Evolutionary conservation across 2,329 filamentous ascomycete genomes (phyloP), one percentile per base, ranked within the genome.

Genomic region (Tolypocladium ophioglossoides): DNA sequence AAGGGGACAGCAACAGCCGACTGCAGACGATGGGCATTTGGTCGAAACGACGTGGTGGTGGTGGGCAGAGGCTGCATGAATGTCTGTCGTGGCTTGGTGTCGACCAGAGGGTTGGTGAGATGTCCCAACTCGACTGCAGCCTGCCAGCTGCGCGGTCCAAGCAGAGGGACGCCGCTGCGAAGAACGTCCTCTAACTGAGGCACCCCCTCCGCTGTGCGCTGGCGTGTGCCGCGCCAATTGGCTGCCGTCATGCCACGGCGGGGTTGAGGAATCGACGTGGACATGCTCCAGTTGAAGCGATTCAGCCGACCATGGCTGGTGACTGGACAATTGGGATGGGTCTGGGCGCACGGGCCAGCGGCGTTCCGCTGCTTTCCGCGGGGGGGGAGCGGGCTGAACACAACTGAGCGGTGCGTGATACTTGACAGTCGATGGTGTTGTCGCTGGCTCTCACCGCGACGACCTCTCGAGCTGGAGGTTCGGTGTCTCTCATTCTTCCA

Each of bases 191-290:
- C 27, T 27, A 27, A 34, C 44, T 20, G 44, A 14, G 44, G 14
- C 44, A 32, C 49, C 49, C 16, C 49, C 49, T 51, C 22, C 22
- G 49, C 49, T 12, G 49, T n/a, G 34, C 51, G 52, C 49, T 56
- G 53, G 52, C 57, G 57, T 59, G 57, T 50, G 54, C 48, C 47
- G 30, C 51, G 47, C 52, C 52, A 12, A 59, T 59, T 59, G 57
- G 57, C 53, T 9, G 49, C n/a, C 35, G 18, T 18, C 27, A n/a
- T 16, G 24, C 24, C 9, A 11, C 18, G 38, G 50, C 38, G 50
- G 50, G 50, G 50, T 41, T 4, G 48, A 38, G n/a, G 46, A 12
- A 10, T 35, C 22, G n/a, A 18, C 47, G 47, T 48, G 46, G 27
- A 50, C 30, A 10, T 9, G n/a, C 47, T 18, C 47, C n/a, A 8